Evolutionary conservation across 2,329 filamentous ascomycete genomes (phyloP).

Genomic region (Tolypocladium ovalisporum): DNA sequence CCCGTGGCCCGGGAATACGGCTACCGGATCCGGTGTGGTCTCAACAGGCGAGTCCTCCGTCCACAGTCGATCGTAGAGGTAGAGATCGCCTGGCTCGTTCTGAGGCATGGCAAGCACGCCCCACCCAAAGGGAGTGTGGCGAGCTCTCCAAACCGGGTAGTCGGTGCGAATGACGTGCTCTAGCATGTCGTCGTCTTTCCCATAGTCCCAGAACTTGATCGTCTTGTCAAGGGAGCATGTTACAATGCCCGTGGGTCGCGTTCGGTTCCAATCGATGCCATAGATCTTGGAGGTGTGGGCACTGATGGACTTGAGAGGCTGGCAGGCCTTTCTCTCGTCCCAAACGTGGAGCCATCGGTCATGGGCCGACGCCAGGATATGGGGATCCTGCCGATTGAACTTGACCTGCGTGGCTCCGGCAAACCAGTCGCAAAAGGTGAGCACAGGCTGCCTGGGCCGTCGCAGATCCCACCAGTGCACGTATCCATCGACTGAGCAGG

Average conservation of each 20-base stretch:
- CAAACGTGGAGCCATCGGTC: conserved; percentile 81
- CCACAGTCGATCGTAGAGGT: conserved; percentile 64
- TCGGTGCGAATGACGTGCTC: conserved; percentile 71
- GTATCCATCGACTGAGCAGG: conserved; percentile 86
- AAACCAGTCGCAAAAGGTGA: conserved; percentile 87
- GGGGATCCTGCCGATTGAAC: conserved; percentile 79
- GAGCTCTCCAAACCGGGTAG: conserved; percentile 83
- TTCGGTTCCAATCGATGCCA: conserved; percentile 87
- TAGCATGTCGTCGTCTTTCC: conserved; percentile 47
- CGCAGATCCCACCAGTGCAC: conserved; percentile 89
- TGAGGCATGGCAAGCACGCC: conserved; percentile 88
- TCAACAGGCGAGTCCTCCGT: conserved; percentile 32
- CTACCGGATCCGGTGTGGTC: conserved; percentile 35
- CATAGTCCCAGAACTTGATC: conserved; percentile 88
- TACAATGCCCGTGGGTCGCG: conserved; percentile 57
- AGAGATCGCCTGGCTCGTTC: conserved; percentile 72
- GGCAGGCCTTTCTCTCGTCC: conserved; percentile 72
- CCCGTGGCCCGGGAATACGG: conserved; percentile 50
- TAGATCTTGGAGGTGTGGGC: conserved; percentile 92
- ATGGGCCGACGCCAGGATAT: conserved; percentile 83
- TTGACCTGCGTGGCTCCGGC: conserved; percentile 92
- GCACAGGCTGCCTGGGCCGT: conserved; percentile 57
- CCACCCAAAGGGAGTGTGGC: conserved; percentile 81
- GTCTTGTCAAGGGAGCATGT: conserved; percentile 88
- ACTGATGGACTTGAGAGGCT: conserved; percentile 71